A percentile compares a stretch with the other conserved stretches of the same genome.
These are phyloP conservation scores for Puccinia coronata DNA, from an alignment of 1,284 basidiomycete species.

Conservation along the genomic window DNA sequence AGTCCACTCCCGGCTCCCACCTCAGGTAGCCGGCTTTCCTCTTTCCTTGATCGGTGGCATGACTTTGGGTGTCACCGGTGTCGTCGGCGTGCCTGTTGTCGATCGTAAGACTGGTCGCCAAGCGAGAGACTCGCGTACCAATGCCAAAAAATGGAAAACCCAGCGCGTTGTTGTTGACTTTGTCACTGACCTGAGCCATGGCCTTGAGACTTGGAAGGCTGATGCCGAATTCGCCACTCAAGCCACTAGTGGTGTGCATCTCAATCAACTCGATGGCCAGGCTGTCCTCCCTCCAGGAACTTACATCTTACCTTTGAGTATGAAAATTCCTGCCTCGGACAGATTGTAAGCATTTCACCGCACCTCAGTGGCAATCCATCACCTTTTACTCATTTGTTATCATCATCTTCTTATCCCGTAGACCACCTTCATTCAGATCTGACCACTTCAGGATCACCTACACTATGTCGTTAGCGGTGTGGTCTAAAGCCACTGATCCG, in stretches of 20 bases:
- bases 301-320: conserved; percentile 57
- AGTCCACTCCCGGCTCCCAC: conserved; percentile 52
- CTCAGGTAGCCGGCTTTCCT: conserved; percentile 38
- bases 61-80: conserved; percentile 57
- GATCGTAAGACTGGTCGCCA: conserved; percentile 52
- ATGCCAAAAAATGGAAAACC: conserved; percentile 50
- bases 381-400: not conserved
- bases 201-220: conserved; percentile 56
- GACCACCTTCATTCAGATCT: conserved; percentile 57
- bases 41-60: conserved; percentile 54
- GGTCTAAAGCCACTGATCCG: conserved; percentile 51
- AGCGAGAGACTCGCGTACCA: conserved; percentile 38
- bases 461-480: conserved; percentile 58
- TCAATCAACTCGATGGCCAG: conserved; percentile 50
- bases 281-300: conserved; percentile 55
- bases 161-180: conserved; percentile 58
- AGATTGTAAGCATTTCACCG: conserved; percentile 53
- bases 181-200: conserved; percentile 56
- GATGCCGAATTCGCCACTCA: conserved; percentile 54
- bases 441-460: conserved; percentile 56
- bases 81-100: conserved; percentile 54
- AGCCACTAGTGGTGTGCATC: conserved; percentile 49
- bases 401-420: conserved; percentile 48
- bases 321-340: conserved; percentile 57
- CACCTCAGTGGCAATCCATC: not conserved